Percentiles rank a stretch among this genome's conserved stretches.
phyloP scores from a whole-genome alignment of 257 asterid species.

The Capsicum baccatum region DNA sequence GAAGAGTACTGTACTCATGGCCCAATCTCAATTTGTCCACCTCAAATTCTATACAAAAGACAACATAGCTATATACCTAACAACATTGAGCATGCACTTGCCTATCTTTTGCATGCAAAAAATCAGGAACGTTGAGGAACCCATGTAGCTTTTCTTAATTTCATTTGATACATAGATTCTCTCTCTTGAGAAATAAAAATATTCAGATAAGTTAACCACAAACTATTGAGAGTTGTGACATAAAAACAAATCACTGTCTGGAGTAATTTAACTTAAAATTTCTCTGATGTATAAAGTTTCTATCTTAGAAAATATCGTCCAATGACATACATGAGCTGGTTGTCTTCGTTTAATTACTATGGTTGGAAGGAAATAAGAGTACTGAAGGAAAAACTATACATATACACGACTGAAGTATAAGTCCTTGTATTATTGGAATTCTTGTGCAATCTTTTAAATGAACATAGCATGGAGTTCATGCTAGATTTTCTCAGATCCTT shows the following conservation, averaged over 20 bases:
- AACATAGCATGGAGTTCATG: neutral
- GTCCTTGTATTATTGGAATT: neutral
- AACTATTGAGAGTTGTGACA: too few species aligned
- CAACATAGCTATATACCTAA: too few species aligned
- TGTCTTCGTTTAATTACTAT: neutral
- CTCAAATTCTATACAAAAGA: too few species aligned
- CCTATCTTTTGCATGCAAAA: too few species aligned
- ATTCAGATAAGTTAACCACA: too few species aligned
- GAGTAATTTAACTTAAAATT: neutral
- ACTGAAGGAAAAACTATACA: neutral
- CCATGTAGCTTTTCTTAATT: too few species aligned
- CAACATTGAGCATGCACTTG: too few species aligned
- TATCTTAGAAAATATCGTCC: neutral
- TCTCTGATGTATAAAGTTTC: neutral
- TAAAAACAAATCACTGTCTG: neutral
- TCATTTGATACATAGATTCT: too few species aligned
- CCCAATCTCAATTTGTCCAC: too few species aligned
- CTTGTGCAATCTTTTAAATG: neutral
- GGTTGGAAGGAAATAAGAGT: neutral
- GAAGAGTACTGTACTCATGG: too few species aligned
- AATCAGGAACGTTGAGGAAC: too few species aligned
- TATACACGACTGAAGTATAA: neutral
- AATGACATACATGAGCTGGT: neutral
- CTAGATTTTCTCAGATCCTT: neutral
- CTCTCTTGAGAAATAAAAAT: too few species aligned